These are phyloP conservation scores for Suillus variegatus DNA, from an alignment of 768 basidiomycete genomes.

Conservation along the genomic window DNA sequence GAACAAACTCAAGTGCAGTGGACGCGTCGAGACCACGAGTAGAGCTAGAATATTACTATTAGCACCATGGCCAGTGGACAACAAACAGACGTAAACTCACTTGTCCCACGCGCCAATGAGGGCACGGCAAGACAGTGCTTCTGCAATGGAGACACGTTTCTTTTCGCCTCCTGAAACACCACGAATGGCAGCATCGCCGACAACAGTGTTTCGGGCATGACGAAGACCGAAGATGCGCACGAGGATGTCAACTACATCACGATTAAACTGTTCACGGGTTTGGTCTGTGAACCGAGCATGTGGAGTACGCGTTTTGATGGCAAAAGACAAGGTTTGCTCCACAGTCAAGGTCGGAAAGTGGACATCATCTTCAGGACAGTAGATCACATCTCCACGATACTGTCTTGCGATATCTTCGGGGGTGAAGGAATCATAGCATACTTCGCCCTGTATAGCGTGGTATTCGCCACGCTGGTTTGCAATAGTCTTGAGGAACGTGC, in stretches of 20 bases:
- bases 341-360: slow-evolving; percentile 85
- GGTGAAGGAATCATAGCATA: slow-evolving; percentile 77
- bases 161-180: slow-evolving; percentile 78
- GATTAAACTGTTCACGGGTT: not conserved
- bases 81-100: not conserved
- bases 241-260: slow-evolving; percentile 42
- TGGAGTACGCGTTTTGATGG: slow-evolving; percentile 64
- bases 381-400: slow-evolving; percentile 80
- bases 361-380: slow-evolving; percentile 61
- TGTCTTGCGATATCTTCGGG: slow-evolving; percentile 73
- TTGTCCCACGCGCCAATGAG: slow-evolving; percentile 85
- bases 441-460: slow-evolving; percentile 53
- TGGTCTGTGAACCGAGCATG: not conserved
- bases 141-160: slow-evolving; percentile 81
- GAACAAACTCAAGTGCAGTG: slow-evolving; percentile 75
- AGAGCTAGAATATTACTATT: slow-evolving; percentile 34
- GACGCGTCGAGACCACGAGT: slow-evolving; percentile 68
- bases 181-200: slow-evolving; percentile 79
- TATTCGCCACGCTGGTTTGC: slow-evolving; percentile 75
- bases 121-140: slow-evolving; percentile 84
- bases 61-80: not conserved
- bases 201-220: slow-evolving; percentile 70
- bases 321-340: slow-evolving; percentile 72
- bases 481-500: slow-evolving; percentile 83
- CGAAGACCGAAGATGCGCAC: slow-evolving; percentile 75